Base-by-base conservation (phyloP, 2,329 filamentous ascomycete genomes). In the Berkeleyomyces basicola region DNA sequence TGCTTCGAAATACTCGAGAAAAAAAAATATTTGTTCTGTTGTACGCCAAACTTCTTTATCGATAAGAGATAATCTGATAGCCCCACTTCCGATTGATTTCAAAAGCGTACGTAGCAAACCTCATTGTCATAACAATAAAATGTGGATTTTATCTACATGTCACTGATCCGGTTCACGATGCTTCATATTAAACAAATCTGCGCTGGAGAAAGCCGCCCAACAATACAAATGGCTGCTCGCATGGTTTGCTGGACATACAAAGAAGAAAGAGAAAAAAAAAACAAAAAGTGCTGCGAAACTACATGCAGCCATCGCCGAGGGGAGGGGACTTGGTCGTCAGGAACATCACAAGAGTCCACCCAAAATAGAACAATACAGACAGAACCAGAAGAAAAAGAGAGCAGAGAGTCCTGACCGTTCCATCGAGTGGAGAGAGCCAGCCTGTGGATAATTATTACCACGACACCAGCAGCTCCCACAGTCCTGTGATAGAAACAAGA, bases 1-100 rank as follows among this genome's bases (percentile, higher is more conserved):
- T 59, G 42, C 42, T 53, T 53, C 9, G 11, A 33, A 53, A 36
- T 6, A 51, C 23, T 36, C 4, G 33, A 4, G 31, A 31, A 47
- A 37, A 11, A 63, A 43, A 53, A 51, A 63, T 14, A 7, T 47
- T 36, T 2, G 14, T 40, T 46, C 31, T 47, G 57, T 16, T 47
- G 33, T 23, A 23, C 61, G 53, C 4, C 42, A 61, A 59, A 64
- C 57, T 49, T 59, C 16, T 62, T 66, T 66, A 66, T 66, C 65
- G 65, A 66, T 65, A 66, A 66, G 59, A 16, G 4, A 31, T 1
- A 49, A 39, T 16, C 43, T 53, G 58, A 40, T 31, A 9, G 55
- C 51, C 37, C 60, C 62, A 66, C 60, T 58, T 59, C 44, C 14
- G 37, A 59, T 51, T 43, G 33, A 44, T 42, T 6, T 14, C 11